Evolutionary conservation across 495 filamentous ascomycete species (phyloP).

Genomic region (Gamarada debralockiae): DNA sequence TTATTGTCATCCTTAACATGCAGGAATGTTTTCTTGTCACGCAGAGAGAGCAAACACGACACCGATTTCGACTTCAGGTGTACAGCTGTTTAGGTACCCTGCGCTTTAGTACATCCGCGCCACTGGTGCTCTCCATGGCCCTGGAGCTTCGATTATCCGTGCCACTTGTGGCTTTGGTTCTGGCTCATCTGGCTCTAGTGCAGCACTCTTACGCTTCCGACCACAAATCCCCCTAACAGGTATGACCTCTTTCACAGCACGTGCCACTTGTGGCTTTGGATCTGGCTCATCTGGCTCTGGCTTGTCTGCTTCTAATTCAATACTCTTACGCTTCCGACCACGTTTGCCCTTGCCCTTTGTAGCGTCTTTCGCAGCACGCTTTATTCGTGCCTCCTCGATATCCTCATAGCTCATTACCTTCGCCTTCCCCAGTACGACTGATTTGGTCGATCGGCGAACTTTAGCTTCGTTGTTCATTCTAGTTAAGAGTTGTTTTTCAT

Average conservation of each 20-base stretch:
- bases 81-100: too few species aligned
- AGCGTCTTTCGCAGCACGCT: slow-evolving; percentile 18
- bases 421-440: slow-evolving; percentile 22
- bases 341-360: slow-evolving; percentile 15
- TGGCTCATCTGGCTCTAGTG: slow-evolving; percentile 11
- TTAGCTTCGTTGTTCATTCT: slow-evolving; percentile 15
- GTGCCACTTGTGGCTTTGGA: slow-evolving; percentile 7
- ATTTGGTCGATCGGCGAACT: not conserved
- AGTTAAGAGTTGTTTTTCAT: slow-evolving; percentile 26
- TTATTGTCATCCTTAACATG: too few species aligned
- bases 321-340: slow-evolving; percentile 25
- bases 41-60: too few species aligned
- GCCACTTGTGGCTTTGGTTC: slow-evolving; percentile 1
- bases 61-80: too few species aligned
- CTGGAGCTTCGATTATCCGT: slow-evolving; percentile 5
- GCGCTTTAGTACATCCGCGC: slow-evolving; percentile 11
- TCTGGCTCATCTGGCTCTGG: slow-evolving; percentile 21
- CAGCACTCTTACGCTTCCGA: slow-evolving; percentile 24
- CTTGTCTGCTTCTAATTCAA: slow-evolving; percentile 20
- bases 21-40: too few species aligned
- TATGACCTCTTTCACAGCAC: slow-evolving; percentile 21
- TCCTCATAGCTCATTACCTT: slow-evolving; percentile 36
- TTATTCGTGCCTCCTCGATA: slow-evolving; percentile 27
- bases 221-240: slow-evolving; percentile 9
- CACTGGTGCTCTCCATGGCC: slow-evolving; percentile 16